Evolutionary conservation across 257 asterid species (phyloP), one percentile per base, ranked within the genome.

Genomic region (Mitragyna speciosa): DNA sequence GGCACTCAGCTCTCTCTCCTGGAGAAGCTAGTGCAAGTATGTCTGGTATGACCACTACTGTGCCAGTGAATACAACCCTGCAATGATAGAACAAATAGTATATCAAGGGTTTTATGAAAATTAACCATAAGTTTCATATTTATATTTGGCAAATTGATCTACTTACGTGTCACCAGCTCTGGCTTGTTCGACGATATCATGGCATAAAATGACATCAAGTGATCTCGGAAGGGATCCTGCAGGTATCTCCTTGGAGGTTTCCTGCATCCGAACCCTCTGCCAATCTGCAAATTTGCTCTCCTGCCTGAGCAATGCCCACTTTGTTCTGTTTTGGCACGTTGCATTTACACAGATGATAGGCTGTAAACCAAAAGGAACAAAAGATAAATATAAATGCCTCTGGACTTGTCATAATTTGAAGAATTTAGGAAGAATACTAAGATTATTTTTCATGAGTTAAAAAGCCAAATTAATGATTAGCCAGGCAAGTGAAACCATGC

Each of bases 211-310:
- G 84, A 96, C 90, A 90, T 96, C 98, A 43, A 96, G 98, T 76
- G 99, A 92, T 79, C 99, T 91, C 48, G 99, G 98, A 80, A 96
- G 92, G 76, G 99, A 94, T 47, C 99, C 99, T 14, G 99, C 93
- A 63, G 98, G 99, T 87, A 96, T 94, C 88, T 96, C 99, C 79
- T 90, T 88, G 47, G 99, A 92, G 76, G 95, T 87, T 86, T 96
- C 99, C 90, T 96, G 99, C 97, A 94, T 92, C 39, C 97, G 87
- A 19, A 94, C 97, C 84, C 99, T 96, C 86, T 96, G 99, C 99
- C 99, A 96, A 80, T 96, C 99, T 15, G 98, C 92, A 85, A 96
- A 96, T 84, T 94, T 94, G 89, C 99, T 96, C 51, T 96, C 99
- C 84, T 96, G 98, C 87, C 99, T 91, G 75, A 96, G 82, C 86